Evolutionary conservation across 2,329 filamentous ascomycete genomes (phyloP), one percentile per base, ranked within the genome.

Genomic region (Tolypocladium album): DNA sequence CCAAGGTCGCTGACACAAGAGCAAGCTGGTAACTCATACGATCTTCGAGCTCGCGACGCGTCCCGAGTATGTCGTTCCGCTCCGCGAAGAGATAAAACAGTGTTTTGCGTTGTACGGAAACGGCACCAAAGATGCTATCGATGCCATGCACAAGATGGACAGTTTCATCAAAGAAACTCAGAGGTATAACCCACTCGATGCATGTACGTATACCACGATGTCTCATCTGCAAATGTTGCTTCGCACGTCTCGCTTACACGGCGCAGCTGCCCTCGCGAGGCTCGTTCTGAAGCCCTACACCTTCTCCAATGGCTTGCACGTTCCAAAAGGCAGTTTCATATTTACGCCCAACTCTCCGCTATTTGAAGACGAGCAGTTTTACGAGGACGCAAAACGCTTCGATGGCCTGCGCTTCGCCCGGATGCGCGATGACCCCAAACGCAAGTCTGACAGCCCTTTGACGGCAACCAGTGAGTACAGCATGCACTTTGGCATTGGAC

Each of bases 141-240:
- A 61, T 27, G 39, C 45, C 47, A 60, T 64, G 59, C 22, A 60
- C 50, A 63, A 63, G 55, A 47, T 64, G n/a, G 63, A 64, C 27
- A 64, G 63, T 40, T 63, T 64, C 50, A 64, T 64, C 58, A 64
- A 64, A 42, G 63, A 64, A 34, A 64, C 61, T n/a, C 62, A 64
- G 42, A 55, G 62, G 27, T 59, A 39, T 17, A 64, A 62, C 50
- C 61, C 61, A 8, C 62, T 64, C 7, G 62, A 64, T 20, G 61
- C 61, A 57, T 58, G 62, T 64, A 61, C 15, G 60, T 43, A 1
- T 2, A 8, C 17, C 40, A 27, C 38, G 2, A 8, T 22, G 42
- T 15, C 27, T 24, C 17, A 42, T 8, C 34, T 57, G 22, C 17
- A 15, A 27, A 5, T 3, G 17, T 5, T 13, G 27, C 11, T 17